A percentile compares a stretch with the other conserved stretches of the same genome.
These are phyloP conservation scores for Pythium myriotylum DNA, from an alignment of 352 stramenopile species.

Conservation along the genomic window DNA sequence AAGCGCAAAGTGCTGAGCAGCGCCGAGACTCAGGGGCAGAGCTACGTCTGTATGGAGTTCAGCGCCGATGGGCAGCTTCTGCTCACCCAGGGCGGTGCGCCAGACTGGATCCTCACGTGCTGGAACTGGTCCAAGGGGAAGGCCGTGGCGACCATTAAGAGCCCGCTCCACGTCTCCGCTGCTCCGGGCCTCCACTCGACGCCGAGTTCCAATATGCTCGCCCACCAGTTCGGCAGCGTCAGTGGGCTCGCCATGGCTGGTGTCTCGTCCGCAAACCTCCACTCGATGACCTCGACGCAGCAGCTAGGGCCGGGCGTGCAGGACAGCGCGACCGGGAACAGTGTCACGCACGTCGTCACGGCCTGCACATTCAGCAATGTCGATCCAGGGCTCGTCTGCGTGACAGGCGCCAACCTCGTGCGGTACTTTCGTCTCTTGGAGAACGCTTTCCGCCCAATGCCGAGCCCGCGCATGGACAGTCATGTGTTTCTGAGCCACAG, in stretches of 20 bases:
- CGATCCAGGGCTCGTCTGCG: constrained; percentile 87
- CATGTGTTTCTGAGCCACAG: constrained; percentile 82
- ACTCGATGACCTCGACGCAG: constrained; percentile 17
- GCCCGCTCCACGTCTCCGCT: constrained; percentile 52
- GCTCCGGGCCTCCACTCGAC: constrained; percentile 31
- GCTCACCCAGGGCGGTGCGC: constrained; percentile 83
- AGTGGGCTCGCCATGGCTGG: constrained; percentile 28
- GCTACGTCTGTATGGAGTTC: constrained; percentile 87
- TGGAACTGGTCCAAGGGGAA: constrained; percentile 95
- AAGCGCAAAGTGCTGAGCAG: constrained; percentile 82
- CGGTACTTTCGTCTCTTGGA: constrained; percentile 92
- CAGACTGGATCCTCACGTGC: constrained; percentile 88
- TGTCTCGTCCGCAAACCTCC: constrained; percentile 29
- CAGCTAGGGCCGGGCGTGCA: background rate
- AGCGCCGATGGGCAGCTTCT: constrained; percentile 90
- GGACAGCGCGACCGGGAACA: too few species aligned
- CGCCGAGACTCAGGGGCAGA: constrained; percentile 62
- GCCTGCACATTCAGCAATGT: constrained; percentile 88
- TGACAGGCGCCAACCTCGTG: constrained; percentile 78
- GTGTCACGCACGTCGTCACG: constrained; percentile 50
- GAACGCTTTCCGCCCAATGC: constrained; percentile 83
- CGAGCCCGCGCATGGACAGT: constrained; percentile 70
- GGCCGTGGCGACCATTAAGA: constrained; percentile 74
- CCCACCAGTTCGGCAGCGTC: constrained; percentile 35
- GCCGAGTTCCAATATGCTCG: constrained; percentile 51